These are phyloP conservation scores for Nicotiana noctiflora DNA, from an alignment of 257 asterid genomes.

Conservation along the genomic window DNA sequence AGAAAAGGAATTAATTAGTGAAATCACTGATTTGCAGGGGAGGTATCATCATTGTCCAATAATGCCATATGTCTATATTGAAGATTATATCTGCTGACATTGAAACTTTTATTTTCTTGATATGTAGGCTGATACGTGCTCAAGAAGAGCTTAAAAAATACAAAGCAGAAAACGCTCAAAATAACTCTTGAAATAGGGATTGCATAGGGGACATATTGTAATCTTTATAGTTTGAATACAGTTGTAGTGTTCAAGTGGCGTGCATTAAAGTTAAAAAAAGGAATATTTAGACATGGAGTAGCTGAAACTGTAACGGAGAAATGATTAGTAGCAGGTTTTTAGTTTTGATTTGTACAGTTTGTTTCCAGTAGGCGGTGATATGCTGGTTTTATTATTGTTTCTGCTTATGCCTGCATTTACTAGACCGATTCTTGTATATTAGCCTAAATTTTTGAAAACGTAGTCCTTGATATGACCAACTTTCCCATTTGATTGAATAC, in stretches of 20 bases:
- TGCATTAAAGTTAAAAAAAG: background rate
- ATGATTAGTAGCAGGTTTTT: background rate
- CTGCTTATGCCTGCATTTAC: constrained; percentile 11
- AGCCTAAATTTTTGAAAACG: background rate
- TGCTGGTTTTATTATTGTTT: constrained; percentile 9
- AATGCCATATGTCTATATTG: background rate
- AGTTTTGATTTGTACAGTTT: constrained; percentile 10
- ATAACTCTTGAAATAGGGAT: constrained; percentile 18
- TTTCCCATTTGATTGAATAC: background rate
- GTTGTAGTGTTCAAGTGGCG: background rate
- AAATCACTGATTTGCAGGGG: constrained; percentile 62
- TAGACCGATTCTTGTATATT: background rate
- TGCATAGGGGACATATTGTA: background rate
- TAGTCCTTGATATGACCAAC: background rate
- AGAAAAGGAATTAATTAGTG: constrained; percentile 69
- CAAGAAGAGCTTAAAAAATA: constrained; percentile 71
- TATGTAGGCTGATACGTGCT: constrained; percentile 31
- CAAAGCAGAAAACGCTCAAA: constrained; percentile 45
- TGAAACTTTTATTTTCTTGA: background rate
- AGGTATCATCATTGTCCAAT: constrained; percentile 35
- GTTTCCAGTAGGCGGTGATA: constrained; percentile 9
- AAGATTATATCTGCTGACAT: background rate
- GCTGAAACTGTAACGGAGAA: background rate
- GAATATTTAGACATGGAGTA: constrained; percentile 6
- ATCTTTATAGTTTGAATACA: background rate